Base-by-base conservation (phyloP, 2,329 filamentous ascomycete genomes). In the Nothopassalora personata region DNA sequence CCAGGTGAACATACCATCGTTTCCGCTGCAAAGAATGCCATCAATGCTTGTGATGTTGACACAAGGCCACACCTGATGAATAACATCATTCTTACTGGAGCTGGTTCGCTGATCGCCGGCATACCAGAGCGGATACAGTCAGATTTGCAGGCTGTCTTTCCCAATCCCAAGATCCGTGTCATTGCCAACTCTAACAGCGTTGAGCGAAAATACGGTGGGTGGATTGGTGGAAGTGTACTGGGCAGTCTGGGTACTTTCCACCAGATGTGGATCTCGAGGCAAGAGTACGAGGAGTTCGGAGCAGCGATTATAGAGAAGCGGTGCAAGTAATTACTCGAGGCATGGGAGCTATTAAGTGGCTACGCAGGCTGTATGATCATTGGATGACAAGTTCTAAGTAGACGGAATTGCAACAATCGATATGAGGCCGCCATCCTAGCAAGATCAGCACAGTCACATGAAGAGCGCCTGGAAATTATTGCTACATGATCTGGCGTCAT, bases 201-300 rank as follows among this genome's bases (percentile, higher is more conserved):
- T 39, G 95, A 99, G 81, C 81, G 95, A 56, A 88, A 91, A 65
- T 97, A 96, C 74, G 92, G 90, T 23, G 87, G 90, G 53, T 99
- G 94, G 93, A 91, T 99, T 66, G 94, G 95, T 50, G 94, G 94
- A 49, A 97, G 91, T 76, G 97, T 99, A 68, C 79, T 99, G 66
- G 92, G 90, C 6, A 97, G 92, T 75, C 76, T 99, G 77, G 95
- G 95, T 9, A 96, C 92, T 13, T 99, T 99, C 77, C 94, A 99
- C 78, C 94, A 99, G 68, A 93, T 99, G 89, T 99, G 94, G 94
- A 95, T 99, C 68, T 93, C 88, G 27, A 90, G 86, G 75, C 96
- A 96, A 80, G 94, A 99, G 79, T 97, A 97, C 70, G 91, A 97
- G 64, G 95, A 99, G 80, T 92, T 96, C 74, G 94, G 94, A 1